Conservation (phyloP, 192 early-diverging fungal species). For the Backusella liffmaniae region DNA sequence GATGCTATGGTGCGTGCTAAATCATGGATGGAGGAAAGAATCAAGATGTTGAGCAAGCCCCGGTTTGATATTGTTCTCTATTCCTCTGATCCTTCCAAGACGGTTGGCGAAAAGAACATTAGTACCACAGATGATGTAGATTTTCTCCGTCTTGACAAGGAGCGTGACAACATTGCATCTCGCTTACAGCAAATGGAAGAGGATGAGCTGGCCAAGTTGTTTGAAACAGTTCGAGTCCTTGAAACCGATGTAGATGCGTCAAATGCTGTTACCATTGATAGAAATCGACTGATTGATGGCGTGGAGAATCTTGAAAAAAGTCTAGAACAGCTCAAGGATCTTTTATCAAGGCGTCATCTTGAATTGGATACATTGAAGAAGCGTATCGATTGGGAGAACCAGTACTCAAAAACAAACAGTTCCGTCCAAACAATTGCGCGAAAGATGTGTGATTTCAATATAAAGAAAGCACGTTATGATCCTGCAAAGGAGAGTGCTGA, state of each 20-base stretch:
- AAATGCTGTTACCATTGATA: constrained; percentile 32
- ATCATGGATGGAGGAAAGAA: constrained; percentile 30
- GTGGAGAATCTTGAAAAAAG: constrained; percentile 20
- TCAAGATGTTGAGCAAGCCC: constrained; percentile 10
- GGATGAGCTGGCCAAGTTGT: constrained; percentile 29
- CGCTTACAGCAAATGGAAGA: constrained; percentile 28
- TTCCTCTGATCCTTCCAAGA: background rate
- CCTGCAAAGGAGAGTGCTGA: constrained; percentile 19
- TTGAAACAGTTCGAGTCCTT: constrained; percentile 23
- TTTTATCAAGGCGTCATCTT: constrained; percentile 1
- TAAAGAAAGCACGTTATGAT: constrained; percentile 30
- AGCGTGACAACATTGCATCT: constrained; percentile 27
- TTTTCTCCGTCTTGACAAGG: constrained; percentile 36
- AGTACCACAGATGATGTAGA: constrained; percentile 25
- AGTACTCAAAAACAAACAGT: constrained; percentile 24
- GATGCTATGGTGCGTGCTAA: constrained; percentile 25
- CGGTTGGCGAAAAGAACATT: background rate
- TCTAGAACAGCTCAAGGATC: constrained; percentile 9
- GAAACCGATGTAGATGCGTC: constrained; percentile 30
- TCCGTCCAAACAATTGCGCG: constrained; percentile 26
- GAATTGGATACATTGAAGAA: constrained; percentile 26
- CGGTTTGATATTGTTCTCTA: constrained; percentile 17
- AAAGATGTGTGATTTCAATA: constrained; percentile 36
- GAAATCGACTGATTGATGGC: constrained; percentile 16
- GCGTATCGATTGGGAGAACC: constrained; percentile 29